These are phyloP conservation scores for Tetrapisispora nanseiensis DNA, from an alignment of 805 yeast species.

Conservation along the genomic window DNA sequence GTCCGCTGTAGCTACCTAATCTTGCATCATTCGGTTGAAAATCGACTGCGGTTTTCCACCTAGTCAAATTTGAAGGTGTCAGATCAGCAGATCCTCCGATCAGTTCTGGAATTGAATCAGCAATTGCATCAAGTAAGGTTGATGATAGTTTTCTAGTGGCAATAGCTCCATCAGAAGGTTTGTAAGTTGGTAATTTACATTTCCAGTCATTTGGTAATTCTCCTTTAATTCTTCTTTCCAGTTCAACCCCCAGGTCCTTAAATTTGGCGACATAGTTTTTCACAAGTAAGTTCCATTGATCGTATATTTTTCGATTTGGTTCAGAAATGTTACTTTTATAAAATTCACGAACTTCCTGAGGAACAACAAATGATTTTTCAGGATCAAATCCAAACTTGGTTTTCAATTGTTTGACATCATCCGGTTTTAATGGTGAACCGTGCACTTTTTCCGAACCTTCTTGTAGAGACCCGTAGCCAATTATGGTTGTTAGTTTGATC, in stretches of 20 bases:
- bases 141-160: slow-evolving; percentile 95
- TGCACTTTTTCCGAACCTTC: slow-evolving; percentile 89
- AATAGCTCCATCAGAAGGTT: slow-evolving; percentile 66
- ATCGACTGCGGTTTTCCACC: slow-evolving; percentile 74
- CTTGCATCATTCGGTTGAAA: slow-evolving; percentile 82
- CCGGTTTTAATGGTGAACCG: slow-evolving; percentile 92
- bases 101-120: slow-evolving; percentile 68
- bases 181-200: slow-evolving; percentile 65
- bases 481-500: slow-evolving; percentile 80
- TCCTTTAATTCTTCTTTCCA: slow-evolving; percentile 66
- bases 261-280: slow-evolving; percentile 53
- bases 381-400: slow-evolving; percentile 82
- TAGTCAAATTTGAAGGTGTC: slow-evolving; percentile 93
- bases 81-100: slow-evolving; percentile 98
- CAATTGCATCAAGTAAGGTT: slow-evolving; percentile 54
- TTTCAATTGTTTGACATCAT: slow-evolving; percentile 84
- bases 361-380: slow-evolving; percentile 64
- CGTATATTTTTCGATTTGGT: slow-evolving; percentile 59
- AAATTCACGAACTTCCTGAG: slow-evolving; percentile 70
- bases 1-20: slow-evolving; percentile 79
- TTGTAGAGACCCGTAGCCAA: slow-evolving; percentile 83
- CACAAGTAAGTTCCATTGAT: slow-evolving; percentile 63
- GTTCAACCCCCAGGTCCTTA: slow-evolving; percentile 73
- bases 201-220: slow-evolving; percentile 81
- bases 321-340: slow-evolving; percentile 45